Evolutionary conservation across 306 rosid genomes (phyloP).

Genomic region (Rosa lucieae): DNA sequence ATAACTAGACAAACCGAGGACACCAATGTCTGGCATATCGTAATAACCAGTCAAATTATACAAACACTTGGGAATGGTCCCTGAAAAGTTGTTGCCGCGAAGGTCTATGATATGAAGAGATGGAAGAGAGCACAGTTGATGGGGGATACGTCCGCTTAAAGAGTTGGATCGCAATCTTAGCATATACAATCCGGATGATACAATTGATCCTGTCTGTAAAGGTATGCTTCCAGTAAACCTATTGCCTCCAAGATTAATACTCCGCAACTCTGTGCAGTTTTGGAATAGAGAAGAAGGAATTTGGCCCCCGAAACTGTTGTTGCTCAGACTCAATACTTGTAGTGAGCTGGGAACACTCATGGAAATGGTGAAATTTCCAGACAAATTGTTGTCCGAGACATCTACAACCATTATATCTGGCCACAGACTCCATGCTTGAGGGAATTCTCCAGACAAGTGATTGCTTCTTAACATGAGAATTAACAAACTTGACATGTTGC

Average conservation of each 20-base stretch:
- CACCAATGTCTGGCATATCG: too few species aligned
- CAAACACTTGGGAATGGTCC: background rate
- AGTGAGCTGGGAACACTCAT: background rate
- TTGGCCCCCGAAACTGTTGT: background rate
- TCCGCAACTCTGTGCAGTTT: accelerated
- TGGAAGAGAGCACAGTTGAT: background rate
- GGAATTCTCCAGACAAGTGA: background rate
- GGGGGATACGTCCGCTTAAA: background rate
- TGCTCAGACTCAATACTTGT: background rate
- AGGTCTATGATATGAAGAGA: background rate
- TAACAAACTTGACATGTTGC: background rate
- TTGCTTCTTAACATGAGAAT: background rate
- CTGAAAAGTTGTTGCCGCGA: background rate
- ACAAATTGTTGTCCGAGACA: background rate
- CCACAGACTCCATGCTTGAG: background rate
- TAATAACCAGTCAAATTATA: background rate
- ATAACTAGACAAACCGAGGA: too few species aligned
- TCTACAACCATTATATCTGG: accelerated
- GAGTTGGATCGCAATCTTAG: background rate
- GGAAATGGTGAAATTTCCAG: background rate
- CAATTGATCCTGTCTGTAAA: background rate
- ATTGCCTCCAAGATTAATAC: background rate
- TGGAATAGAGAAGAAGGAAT: background rate
- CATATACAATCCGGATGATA: accelerated
- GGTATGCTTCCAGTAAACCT: background rate